These are phyloP conservation scores for Annulohypoxylon maeteangense DNA, from an alignment of 495 filamentous ascomycete species.

Conservation along the genomic window DNA sequence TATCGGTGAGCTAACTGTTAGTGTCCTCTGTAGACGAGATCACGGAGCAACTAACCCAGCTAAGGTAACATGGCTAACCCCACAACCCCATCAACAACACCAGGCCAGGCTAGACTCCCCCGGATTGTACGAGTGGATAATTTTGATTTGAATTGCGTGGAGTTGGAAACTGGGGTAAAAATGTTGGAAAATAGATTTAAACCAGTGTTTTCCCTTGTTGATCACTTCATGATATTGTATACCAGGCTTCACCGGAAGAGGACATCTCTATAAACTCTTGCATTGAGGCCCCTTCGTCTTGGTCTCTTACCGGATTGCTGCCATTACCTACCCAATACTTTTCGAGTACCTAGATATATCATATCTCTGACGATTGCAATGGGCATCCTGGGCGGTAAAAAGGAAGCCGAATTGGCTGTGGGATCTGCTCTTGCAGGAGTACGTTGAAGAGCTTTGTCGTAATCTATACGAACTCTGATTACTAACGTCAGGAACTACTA, in stretches of 20 bases:
- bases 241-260: neutral
- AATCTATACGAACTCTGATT: neutral
- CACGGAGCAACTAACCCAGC: neutral
- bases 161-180: slow-evolving; percentile 7
- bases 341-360: neutral
- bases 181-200: neutral
- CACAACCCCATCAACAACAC: slow-evolving; percentile 9
- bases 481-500: neutral
- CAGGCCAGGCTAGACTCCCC: slow-evolving; percentile 6
- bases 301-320: too few relatives aligned
- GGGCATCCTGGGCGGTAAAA: neutral
- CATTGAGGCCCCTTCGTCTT: too few relatives aligned
- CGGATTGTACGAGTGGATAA: neutral
- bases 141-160: neutral
- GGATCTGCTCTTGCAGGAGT: neutral
- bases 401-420: slow-evolving; percentile 13
- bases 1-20: neutral
- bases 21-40: neutral
- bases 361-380: neutral
- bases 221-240: neutral
- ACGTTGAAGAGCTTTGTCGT: neutral
- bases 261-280: neutral
- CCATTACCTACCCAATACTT: neutral
- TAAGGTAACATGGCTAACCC: slow-evolving; percentile 5
- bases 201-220: neutral